Conservation (phyloP, 1,284 basidiomycete species). For the Amylostereum areolatum region DNA sequence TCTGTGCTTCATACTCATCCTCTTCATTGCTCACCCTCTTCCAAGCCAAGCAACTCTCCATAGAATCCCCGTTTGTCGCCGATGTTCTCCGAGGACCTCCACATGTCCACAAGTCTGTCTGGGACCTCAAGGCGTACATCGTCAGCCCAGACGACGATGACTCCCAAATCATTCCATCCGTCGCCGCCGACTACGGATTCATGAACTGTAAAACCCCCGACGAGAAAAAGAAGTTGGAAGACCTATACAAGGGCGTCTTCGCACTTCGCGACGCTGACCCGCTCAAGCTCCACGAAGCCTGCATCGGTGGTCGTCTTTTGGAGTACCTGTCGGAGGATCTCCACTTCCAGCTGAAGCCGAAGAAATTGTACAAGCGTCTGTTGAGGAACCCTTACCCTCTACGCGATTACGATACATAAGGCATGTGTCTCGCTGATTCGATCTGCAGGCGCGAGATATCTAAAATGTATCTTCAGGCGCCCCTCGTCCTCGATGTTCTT, state of each 20-base stretch:
- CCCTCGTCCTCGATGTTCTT: too few species aligned
- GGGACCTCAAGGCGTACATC: constrained; percentile 30
- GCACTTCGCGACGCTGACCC: constrained; percentile 16
- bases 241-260: constrained; percentile 26
- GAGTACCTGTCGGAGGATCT: background rate
- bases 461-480: too few species aligned
- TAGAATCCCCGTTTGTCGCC: constrained; percentile 13
- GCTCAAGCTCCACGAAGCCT: constrained; percentile 25
- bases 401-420: too few species aligned
- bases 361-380: background rate
- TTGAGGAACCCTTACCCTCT: background rate
- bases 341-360: background rate
- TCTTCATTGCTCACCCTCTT: constrained; percentile 21
- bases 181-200: constrained; percentile 32
- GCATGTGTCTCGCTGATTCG: too few species aligned
- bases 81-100: constrained; percentile 21
- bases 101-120: constrained; percentile 24
- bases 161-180: constrained; percentile 5
- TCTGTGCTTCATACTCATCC: constrained; percentile 21
- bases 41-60: constrained; percentile 12
- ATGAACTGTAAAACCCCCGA: constrained; percentile 22
- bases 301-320: background rate
- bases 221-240: constrained; percentile 22
- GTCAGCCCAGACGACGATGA: constrained; percentile 13
- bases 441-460: too few species aligned